Evolutionary conservation across 108 stramenopile species (phyloP), one percentile per base, ranked within the genome.

Genomic region (Cyclotella distinguenda): DNA sequence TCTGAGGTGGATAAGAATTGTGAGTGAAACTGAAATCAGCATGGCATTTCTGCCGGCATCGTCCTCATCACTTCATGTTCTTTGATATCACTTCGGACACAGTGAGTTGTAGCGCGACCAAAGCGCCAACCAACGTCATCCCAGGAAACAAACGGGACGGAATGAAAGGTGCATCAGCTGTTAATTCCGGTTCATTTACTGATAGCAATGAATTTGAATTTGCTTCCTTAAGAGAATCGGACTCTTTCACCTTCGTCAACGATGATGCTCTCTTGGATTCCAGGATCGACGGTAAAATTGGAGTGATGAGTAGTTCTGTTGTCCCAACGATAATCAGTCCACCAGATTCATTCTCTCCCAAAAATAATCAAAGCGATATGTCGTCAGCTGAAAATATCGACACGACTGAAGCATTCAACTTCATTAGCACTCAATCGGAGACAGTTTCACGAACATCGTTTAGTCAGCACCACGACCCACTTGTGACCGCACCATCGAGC

Each of bases 371-470:
- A 32, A 30, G 10, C 10, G 34, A 53, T 12, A n/a, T n/a, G 3
- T 7, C 21, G 31, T 10, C 18, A 13, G 9, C 8, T 34, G 18
- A 46, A 8, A 33, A 52, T 15, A 11, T 33, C 33, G 43, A 44
- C n/a, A n/a, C n/a, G n/a, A n/a, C n/a, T 6, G 43, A 16, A 5
- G 52, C 52, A n/a, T 67, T 67, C 66, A 67, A 67, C 45, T 67
- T 54, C 46, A 45, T 67, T 11, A 67, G 66, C 22, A 67, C 66
- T 5, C 66, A 67, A 67, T 57, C 66, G 15, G 39, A 54, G 44
- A 32, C 66, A 22, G 6, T 44, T 22, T 57, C 66, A 11, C 34
- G 32, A 5, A 67, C 21, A 25, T 67, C 54, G 3, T 46, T 36
- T 33, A 43, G 3, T 4, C 43, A 23, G 2, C 39, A 42, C 18